Base-by-base conservation (phyloP, 2,329 filamentous ascomycete species). In the Tetracladium maxilliforme region DNA sequence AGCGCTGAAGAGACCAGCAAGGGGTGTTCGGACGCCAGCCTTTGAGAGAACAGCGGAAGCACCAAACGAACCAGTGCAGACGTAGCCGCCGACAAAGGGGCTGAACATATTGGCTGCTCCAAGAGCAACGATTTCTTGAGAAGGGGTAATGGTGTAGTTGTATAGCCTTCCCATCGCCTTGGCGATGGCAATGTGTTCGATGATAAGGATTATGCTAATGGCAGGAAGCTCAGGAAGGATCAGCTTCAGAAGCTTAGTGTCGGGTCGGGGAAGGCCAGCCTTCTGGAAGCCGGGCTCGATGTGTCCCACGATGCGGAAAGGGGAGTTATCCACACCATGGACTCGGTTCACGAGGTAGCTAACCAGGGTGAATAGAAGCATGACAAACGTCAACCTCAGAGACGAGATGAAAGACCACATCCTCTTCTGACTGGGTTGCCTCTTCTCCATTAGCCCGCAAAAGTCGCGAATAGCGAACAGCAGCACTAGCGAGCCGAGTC, bases 331-430 rank as follows among this genome's bases (percentile, higher is more conserved):
- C n/a, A n/a, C n/a, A 27, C 47, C 58, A 34, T 60, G 60, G 34
- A 74, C 47, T 16, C 75, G 51, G 45, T 83, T 83, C 35, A 67
- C 66, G 7, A n/a, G n/a, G n/a, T n/a, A n/a, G n/a, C 77, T 80
- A 44, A 87, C 77, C 38, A 80, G 56, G 6, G 78, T 81, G 51
- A 86, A 87, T 3, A 90, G 61, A 22, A 87, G 52, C 32, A 90
- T 83, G 36, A 86, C 74, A 42, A 90, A 84, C 2, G 70, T 77
- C 5, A 78, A 82, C 19, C 81, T 71, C 19, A 90, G 61, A 1
- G 82, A 87, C 11, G 71, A 77, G 25, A 74, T 48, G 55, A 87
- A 86, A 52, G 87, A 87, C 60, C 70, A 84, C 2, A 68, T 39
- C 61, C 80, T 83, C 30, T 69, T 63, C 25, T 61, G 62, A 3